Percentiles rank a stretch among this genome's conserved stretches.
Conservation (phyloP, 192 early-diverging fungal species). For the Umbelopsis isabellina region DNA sequence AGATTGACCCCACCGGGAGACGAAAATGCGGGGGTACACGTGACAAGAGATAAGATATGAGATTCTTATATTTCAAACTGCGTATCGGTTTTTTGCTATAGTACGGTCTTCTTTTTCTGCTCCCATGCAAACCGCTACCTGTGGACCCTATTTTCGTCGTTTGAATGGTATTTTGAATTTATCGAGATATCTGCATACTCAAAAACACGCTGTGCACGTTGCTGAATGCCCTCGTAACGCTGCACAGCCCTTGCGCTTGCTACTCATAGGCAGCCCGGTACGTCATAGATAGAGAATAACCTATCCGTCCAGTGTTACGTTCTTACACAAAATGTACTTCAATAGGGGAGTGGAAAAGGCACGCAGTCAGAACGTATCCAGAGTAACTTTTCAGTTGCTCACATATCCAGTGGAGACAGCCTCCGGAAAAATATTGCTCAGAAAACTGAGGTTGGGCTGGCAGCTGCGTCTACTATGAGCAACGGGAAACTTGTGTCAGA, state of each 20-base stretch:
- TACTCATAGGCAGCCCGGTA: constrained; percentile 79
- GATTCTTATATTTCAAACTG: background rate
- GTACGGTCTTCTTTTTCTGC: constrained; percentile 6
- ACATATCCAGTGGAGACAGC: constrained; percentile 88
- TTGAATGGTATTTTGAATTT: constrained; percentile 19
- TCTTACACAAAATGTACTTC: constrained; percentile 10
- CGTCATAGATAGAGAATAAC: constrained; percentile 32
- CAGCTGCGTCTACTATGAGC: constrained; percentile 57
- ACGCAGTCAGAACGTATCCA: constrained; percentile 84
- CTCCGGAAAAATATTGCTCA: constrained; percentile 81
- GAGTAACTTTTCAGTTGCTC: constrained; percentile 63
- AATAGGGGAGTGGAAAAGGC: constrained; percentile 83
- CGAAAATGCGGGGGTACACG: too few relatives aligned
- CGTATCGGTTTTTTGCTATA: background rate
- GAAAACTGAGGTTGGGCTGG: constrained; percentile 62
- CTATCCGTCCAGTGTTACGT: background rate
- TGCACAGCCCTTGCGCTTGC: constrained; percentile 60
- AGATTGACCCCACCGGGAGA: too few relatives aligned
- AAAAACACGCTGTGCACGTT: constrained; percentile 15
- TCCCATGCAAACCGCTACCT: constrained; percentile 10
- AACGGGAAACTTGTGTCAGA: constrained; percentile 72
- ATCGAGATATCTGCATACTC: constrained; percentile 9
- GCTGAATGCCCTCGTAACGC: constrained; percentile 33
- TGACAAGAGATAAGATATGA: constrained; percentile 8
- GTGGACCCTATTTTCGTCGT: constrained; percentile 17